These are phyloP conservation scores for Phytophthora boehmeriae DNA, from an alignment of 352 stramenopile species.

Conservation along the genomic window DNA sequence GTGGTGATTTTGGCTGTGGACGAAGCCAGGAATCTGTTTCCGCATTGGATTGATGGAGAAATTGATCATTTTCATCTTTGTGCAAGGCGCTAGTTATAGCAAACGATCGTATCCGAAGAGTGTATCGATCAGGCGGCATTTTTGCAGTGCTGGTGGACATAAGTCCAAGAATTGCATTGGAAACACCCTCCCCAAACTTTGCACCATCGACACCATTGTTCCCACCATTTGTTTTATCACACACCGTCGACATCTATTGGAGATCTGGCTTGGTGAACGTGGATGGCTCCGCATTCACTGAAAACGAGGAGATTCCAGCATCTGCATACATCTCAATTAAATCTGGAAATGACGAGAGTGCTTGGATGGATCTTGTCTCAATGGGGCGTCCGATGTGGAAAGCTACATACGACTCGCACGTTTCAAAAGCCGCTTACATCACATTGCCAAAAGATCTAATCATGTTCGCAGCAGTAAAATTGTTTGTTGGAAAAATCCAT, in stretches of 20 bases:
- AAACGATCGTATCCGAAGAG: not conserved
- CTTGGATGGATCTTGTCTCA: not conserved
- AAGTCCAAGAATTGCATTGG: not conserved
- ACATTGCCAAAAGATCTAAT: too few species aligned
- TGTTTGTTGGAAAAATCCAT: not conserved
- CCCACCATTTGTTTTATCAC: slow-evolving; percentile 10
- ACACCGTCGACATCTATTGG: slow-evolving; percentile 6
- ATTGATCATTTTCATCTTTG: slow-evolving; percentile 3
- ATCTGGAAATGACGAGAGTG: not conserved
- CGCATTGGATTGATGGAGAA: not conserved
- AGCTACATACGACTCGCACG: not conserved
- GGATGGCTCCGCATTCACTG: not conserved
- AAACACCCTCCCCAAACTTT: not conserved
- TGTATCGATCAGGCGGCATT: not conserved
- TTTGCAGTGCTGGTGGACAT: slow-evolving; percentile 7
- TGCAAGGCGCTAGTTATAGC: not conserved
- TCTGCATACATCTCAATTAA: not conserved
- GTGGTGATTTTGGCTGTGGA: slow-evolving; percentile 10
- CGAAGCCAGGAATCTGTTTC: slow-evolving; percentile 2
- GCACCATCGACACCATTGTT: not conserved
- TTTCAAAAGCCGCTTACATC: too few species aligned
- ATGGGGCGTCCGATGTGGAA: slow-evolving; percentile 7
- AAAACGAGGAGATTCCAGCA: not conserved
- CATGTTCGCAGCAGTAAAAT: slow-evolving; percentile 6
- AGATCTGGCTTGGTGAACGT: not conserved